Base-by-base conservation (phyloP, 768 basidiomycete species). In the Naganishia vaughanmartiniae region DNA sequence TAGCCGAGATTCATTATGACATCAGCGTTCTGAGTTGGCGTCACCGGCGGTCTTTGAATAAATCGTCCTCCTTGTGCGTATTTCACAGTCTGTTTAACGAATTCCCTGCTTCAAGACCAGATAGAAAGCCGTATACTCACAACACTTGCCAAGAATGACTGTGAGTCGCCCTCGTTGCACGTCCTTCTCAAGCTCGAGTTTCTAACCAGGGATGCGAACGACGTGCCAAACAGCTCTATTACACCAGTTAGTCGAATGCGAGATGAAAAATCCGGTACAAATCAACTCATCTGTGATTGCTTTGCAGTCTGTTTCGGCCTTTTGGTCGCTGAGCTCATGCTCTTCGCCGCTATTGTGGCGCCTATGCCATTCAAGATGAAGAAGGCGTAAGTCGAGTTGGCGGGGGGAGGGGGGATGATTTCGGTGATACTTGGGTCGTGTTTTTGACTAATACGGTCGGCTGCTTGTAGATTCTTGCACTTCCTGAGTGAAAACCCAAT, bases 361-460 rank as follows among this genome's bases (percentile, higher is more conserved):
- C 93, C 93, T 2, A 84, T 95, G n/a, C 93, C 93, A 0, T 89
- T 91, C 81, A 80, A 83, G 7, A 74, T 92, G 73, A 87, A 81
- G 63, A 82, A 82, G 73, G 81, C 75, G 79, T 79, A 70, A 54
- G 80, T 74, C 57, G 46, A 17, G 33, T 30, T n/a, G n/a, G n/a
- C n/a, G n/a, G n/a, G n/a, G n/a, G n/a, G n/a, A n/a, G n/a, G n/a
- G n/a, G n/a, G n/a, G n/a, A n/a, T n/a, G n/a, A n/a, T n/a, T n/a
- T 10, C 14, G 12, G 30, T 31, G 17, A 17, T 24, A n/a, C 6
- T 11, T 28, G n/a, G n/a, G n/a, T 21, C 30, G 48, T 4, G n/a
- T 17, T 56, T 19, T 9, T 34, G 54, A 11, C 54, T 46, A 42
- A 33, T 21, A 42, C 4, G 17, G 1, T 67, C 51, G 26, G 26